Percentiles rank a stretch among this genome's conserved stretches.
These are phyloP conservation scores for Emmonsia crescens DNA, from an alignment of 2,329 filamentous ascomycete genomes.

Conservation along the genomic window DNA sequence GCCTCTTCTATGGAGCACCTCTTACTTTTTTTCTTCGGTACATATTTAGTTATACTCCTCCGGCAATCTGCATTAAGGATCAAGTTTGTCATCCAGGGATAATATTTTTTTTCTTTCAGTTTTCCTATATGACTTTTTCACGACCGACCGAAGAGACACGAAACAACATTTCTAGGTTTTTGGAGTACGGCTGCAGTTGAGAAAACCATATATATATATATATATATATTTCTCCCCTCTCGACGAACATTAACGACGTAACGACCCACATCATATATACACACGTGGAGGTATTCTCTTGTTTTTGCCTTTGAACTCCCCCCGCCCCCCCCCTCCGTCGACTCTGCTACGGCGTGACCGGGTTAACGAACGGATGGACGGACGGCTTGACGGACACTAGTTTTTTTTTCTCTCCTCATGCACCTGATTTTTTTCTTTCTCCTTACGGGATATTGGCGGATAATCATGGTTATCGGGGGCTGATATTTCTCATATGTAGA, in stretches of 20 bases:
- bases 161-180: not conserved
- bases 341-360: not conserved
- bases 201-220: not conserved
- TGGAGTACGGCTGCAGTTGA: not conserved
- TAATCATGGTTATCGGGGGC: not conserved
- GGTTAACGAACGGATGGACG: not conserved
- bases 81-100: not conserved
- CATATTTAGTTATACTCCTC: not conserved
- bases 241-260: not conserved
- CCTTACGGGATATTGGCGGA: not conserved
- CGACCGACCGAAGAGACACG: not conserved
- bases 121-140: not conserved
- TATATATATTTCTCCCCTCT: not conserved
- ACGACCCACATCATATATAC: not conserved
- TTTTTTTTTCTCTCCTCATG: constrained; percentile 7
- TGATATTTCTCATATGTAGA: not conserved
- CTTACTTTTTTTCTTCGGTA: not conserved
- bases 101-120: not conserved
- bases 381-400: not conserved
- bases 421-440: not conserved
- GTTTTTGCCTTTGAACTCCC: not conserved
- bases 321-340: not conserved
- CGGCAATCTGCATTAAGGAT: not conserved
- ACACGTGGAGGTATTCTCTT: not conserved
- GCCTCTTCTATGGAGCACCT: not conserved